Evolutionary conservation across 306 rosid species (phyloP).

Genomic region (Echinosophora koreensis): DNA sequence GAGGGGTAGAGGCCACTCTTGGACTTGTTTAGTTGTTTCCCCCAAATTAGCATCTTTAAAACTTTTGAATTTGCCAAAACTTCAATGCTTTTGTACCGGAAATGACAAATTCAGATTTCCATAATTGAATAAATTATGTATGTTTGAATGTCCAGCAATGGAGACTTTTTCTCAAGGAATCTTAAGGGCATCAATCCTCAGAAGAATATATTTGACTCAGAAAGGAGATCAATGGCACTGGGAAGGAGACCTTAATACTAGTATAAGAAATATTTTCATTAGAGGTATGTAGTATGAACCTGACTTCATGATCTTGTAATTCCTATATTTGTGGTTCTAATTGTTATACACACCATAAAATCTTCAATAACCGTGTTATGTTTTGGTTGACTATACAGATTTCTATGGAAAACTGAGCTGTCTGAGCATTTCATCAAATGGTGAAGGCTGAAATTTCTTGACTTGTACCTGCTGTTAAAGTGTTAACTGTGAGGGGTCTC

Average conservation of each 20-base stretch:
- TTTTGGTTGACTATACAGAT: conserved; percentile 38
- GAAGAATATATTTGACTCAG: conserved; percentile 38
- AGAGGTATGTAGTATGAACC: conserved; percentile 38
- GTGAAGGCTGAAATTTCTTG: background rate
- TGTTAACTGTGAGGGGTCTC: background rate
- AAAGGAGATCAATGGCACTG: conserved; percentile 46
- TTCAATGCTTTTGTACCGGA: conserved; percentile 47
- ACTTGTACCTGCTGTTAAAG: background rate
- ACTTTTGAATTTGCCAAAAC: conserved; percentile 45
- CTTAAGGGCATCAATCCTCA: conserved; percentile 49
- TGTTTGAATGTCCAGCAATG: conserved; percentile 51
- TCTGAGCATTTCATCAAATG: too few species aligned
- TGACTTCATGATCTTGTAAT: background rate
- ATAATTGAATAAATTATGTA: conserved; percentile 37
- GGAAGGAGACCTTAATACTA: conserved; percentile 51
- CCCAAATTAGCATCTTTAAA: conserved; percentile 44
- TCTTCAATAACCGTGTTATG: background rate
- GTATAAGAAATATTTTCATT: conserved; percentile 40
- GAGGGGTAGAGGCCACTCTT: conserved; percentile 30
- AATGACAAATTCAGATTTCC: conserved; percentile 54
- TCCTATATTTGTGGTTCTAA: background rate
- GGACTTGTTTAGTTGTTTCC: conserved; percentile 54
- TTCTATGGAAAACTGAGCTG: conserved; percentile 1
- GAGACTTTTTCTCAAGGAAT: conserved; percentile 50
- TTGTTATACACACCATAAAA: background rate